Conservation (phyloP, 495 filamentous ascomycete genomes). For the Penicillium roqueforti region DNA sequence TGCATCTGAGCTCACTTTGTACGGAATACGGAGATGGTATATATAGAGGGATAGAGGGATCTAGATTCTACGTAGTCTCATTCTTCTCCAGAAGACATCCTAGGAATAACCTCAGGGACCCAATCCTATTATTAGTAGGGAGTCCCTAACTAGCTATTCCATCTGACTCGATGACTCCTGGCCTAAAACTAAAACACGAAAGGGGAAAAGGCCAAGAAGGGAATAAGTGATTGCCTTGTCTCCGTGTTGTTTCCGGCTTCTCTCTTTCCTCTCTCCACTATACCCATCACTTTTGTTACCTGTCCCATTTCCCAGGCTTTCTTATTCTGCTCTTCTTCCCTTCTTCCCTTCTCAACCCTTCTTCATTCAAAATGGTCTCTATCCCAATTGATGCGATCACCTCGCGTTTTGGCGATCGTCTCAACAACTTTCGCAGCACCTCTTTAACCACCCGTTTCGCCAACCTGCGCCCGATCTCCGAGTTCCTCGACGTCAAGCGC, state of each 20-base stretch:
- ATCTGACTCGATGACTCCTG: no score
- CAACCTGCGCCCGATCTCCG: slow-evolving; percentile 84
- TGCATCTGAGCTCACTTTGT: not conserved
- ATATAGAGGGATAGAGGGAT: not conserved
- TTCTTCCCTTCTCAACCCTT: slow-evolving; percentile 2
- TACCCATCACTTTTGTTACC: not conserved
- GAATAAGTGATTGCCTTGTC: slow-evolving; percentile 11
- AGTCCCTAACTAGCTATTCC: no score
- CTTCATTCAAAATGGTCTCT: slow-evolving; percentile 65
- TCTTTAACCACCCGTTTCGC: slow-evolving; percentile 78
- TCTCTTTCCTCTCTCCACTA: slow-evolving; percentile 8
- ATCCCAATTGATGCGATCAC: slow-evolving; percentile 89
- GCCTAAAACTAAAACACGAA: no score
- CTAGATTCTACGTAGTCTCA: not conserved
- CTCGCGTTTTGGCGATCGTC: slow-evolving; percentile 73
- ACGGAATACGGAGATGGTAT: not conserved
- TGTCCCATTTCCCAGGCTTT: slow-evolving; percentile 2
- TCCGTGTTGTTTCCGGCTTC: not conserved
- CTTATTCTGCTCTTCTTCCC: slow-evolving; percentile 5
- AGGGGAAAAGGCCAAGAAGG: slow-evolving; percentile 16
- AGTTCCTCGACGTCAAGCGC: slow-evolving; percentile 95
- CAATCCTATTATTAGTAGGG: not conserved
- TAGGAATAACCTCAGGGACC: not conserved
- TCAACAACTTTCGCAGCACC: slow-evolving; percentile 72
- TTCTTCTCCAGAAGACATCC: not conserved